Evolutionary conservation across 371 early-diverging fungal species (phyloP), one percentile per base, ranked within the genome.

Genomic region (Rhizopus stolonifer): DNA sequence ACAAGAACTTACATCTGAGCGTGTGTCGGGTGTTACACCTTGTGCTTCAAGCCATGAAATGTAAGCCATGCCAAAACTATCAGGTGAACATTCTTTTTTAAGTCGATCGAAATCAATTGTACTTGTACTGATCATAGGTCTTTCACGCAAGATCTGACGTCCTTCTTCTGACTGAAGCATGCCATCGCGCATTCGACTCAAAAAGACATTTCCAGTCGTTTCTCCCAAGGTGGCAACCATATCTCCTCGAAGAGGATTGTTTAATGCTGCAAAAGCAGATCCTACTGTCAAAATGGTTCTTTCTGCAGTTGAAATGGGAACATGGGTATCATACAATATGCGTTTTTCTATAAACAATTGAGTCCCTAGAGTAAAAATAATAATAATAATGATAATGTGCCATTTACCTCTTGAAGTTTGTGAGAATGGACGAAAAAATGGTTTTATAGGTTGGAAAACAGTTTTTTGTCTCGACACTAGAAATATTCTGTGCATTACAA

Each of bases 221-320:
- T 97, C 98, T 21, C 95, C 97, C 21, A 97, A 77, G 4, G 89
- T 82, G 1, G 98, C 98, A 11, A 97, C 85, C 86, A 94, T 91
- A 50, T 95, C 91, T 71, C 87, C 89, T 52, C 92, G 80, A 6
- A 81, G 61, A 5, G 95, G 95, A 57, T 92, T 85, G 11, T 67
- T 61, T 15, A 93, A 72, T 3, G 91, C 92, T 22, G 86, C 78
- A 36, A 94, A 70, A 3, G 92, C 92, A 0, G 95, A 84, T 1
- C 83, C 84, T 7, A 81, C 75, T n/a, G 92, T 85, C 4, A 93
- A 65, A 10, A 85, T 52, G 3, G 74, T 47, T 52, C 83, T 79
- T 58, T 90, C 84, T 13, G 74, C 49, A 6, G 60, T 55, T 13
- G 84, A 79, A 40, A 79, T 75, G 26, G 81, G 85, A 36, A 79